These are phyloP conservation scores for Trypanosoma theileri DNA, from an alignment of 208 protist species.

Conservation along the genomic window DNA sequence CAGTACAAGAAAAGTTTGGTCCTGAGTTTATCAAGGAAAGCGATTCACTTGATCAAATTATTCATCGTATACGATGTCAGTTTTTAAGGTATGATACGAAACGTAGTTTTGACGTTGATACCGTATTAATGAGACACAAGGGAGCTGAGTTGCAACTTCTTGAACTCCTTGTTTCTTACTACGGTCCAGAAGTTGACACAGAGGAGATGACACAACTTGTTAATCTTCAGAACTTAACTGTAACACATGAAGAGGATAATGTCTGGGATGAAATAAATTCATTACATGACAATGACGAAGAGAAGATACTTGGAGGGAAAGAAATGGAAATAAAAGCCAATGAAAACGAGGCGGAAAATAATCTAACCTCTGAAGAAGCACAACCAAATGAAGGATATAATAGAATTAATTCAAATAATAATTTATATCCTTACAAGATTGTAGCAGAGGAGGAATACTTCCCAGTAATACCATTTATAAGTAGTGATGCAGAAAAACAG, in stretches of 20 bases:
- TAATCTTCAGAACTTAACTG: neutral
- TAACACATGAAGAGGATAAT: neutral
- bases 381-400: neutral
- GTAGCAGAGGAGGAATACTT: neutral
- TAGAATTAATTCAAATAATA: neutral
- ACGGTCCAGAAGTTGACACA: constrained; percentile 22
- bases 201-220: constrained; percentile 5
- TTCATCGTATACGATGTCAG: constrained; percentile 19
- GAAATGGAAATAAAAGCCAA: neutral
- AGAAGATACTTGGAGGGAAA: neutral
- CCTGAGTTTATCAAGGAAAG: constrained; percentile 19
- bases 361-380: neutral
- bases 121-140: constrained; percentile 7
- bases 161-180: constrained; percentile 24
- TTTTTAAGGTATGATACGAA: constrained; percentile 23
- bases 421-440: neutral
- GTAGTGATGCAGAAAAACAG: neutral
- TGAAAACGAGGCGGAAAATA: neutral
- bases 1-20: constrained; percentile 18
- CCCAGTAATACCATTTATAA: neutral
- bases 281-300: neutral
- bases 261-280: neutral
- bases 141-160: constrained; percentile 25
- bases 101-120: neutral
- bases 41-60: constrained; percentile 1